Base-by-base conservation (phyloP, 305 asterid species). In the Plantago lanceolata region DNA sequence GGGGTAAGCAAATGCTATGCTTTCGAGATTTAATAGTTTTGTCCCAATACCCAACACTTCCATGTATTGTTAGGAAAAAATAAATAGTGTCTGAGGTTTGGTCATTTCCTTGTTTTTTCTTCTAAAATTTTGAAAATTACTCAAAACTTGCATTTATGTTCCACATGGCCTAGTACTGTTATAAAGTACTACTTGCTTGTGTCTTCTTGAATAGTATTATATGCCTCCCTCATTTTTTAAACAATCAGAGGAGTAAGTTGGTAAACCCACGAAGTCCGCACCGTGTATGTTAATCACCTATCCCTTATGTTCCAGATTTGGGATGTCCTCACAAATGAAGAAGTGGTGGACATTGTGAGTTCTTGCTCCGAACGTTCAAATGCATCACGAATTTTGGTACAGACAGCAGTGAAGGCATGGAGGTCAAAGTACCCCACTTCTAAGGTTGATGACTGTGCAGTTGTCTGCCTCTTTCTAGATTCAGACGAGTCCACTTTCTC, bases 401-500 rank as follows among this genome's bases (percentile, higher is more conserved):
- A 87, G 71, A 51, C 80, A 33, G 94, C 94, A 4, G 95, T 85
- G 45, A 78, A 68, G 67, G 82, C 78, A 49, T 89, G 95, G 97
- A 80, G 74, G 73, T 68, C 65, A 15, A 81, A 73, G 73, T 85
- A 77, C 61, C 90, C 95, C 6, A 85, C 91, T 67, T 85, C 94
- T 9, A 89, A 85, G 69, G 88, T 84, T 4, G 94, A 86, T 12
- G 95, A 89, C 72, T 89, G 95, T 76, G 94, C 95, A 3, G 91
- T 77, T 29, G 82, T 89, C 50, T 89, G 97, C 81, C 90, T 89
- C 54, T 87, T 82, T 65, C 94, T 89, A 19, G 81, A 82, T 64
- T 66, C 81, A 20, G 70, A 80, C 15, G 80, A 68, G 66, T 19
- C 70, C 21, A 48, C 63, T 19, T 60, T 75, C 55, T 65, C 72